These are phyloP conservation scores for Cenchrus purpureus DNA, from an alignment of 176 grass and related monocot species.

Conservation along the genomic window DNA sequence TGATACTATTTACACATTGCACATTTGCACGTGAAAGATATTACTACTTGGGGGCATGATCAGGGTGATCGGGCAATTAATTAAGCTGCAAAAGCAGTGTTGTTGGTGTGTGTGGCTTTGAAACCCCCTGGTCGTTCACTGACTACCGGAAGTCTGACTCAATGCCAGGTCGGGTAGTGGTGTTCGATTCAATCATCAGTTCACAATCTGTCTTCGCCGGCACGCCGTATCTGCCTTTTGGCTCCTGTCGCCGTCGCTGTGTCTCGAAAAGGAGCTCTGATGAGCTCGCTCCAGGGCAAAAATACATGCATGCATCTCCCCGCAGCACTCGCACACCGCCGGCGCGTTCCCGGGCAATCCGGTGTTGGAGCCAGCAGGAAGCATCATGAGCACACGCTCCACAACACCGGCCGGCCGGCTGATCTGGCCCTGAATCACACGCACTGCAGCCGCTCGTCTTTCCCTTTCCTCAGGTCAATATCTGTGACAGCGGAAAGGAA, in stretches of 20 bases:
- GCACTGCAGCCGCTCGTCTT: background rate
- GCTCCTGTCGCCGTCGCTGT: conserved; percentile 21
- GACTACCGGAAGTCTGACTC: conserved; percentile 26
- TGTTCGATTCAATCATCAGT: conserved; percentile 2
- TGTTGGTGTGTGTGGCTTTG: background rate
- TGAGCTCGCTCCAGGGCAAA: background rate
- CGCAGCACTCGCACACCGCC: background rate
- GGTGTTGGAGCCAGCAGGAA: background rate
- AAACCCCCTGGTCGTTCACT: background rate
- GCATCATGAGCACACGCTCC: background rate
- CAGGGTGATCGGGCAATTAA: background rate
- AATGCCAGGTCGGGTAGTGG: background rate
- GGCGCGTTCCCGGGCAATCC: too few species aligned
- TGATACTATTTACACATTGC: too few species aligned
- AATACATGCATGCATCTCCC: background rate
- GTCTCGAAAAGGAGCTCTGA: background rate
- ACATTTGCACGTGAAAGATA: too few species aligned
- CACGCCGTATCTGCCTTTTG: background rate
- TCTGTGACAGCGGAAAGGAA: conserved; percentile 2
- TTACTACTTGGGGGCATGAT: background rate
- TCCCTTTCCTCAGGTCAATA: conserved; percentile 32
- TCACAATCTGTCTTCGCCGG: background rate
- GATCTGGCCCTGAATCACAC: conserved; percentile 45
- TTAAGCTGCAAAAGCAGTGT: background rate
- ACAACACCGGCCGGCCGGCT: background rate